A percentile compares a stretch with the other conserved stretches of the same genome.
Conservation (phyloP, 129 eudicot species). For the Kitagawia praeruptora region DNA sequence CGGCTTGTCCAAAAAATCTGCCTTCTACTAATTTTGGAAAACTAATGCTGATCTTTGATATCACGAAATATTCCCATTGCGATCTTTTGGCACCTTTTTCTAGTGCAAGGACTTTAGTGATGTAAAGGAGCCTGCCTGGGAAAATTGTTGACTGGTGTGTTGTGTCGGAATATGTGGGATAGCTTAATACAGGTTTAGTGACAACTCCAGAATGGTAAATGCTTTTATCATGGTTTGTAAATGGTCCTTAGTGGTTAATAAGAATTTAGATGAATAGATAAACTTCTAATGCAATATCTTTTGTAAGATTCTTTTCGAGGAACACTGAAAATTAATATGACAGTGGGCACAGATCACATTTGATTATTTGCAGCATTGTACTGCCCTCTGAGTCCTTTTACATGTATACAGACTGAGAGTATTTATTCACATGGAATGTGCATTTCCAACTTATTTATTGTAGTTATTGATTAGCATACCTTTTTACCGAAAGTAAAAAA, state of each 20-base stretch:
- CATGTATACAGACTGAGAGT: neutral
- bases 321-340: neutral
- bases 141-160: neutral
- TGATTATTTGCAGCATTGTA: neutral
- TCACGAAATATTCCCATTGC: neutral
- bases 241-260: neutral
- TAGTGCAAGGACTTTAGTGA: neutral
- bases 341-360: neutral
- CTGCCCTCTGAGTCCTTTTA: neutral
- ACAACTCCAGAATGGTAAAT: neutral
- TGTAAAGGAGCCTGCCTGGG: neutral
- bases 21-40: neutral
- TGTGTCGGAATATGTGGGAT: neutral
- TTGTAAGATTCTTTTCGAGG: neutral
- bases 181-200: neutral
- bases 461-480: neutral
- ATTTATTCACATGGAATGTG: neutral
- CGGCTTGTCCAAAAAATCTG: neutral
- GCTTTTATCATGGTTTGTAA: neutral
- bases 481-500: neutral
- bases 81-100: neutral
- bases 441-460: neutral
- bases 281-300: neutral
- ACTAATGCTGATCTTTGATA: neutral
- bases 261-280: neutral